A percentile compares a stretch with the other conserved stretches of the same genome.
These are phyloP conservation scores for Eimeria necatrix DNA, from an alignment of 169 alveolate genomes.

Conservation along the genomic window DNA sequence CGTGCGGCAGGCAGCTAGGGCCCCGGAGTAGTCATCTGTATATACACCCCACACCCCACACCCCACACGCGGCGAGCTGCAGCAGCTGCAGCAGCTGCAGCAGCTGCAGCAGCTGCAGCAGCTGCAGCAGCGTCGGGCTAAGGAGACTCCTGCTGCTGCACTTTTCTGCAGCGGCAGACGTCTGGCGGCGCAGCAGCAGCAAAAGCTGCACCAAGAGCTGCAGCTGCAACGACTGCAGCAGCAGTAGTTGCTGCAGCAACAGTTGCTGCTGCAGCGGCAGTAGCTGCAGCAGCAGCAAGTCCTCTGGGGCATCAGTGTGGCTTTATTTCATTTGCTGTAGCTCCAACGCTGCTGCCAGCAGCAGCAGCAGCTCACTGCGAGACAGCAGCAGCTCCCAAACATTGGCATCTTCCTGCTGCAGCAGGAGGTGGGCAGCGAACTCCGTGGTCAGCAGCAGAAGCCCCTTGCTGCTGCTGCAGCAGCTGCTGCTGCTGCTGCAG, in stretches of 20 bases:
- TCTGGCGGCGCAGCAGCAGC: not conserved
- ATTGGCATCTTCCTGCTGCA: conserved; percentile 3
- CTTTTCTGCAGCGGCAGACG: not conserved
- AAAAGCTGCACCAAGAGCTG: not conserved
- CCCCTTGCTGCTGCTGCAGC: conserved; percentile 9
- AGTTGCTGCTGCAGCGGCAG: conserved; percentile 62
- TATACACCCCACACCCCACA: not conserved
- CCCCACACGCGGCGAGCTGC: not conserved
- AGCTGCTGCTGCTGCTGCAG: conserved; percentile 19
- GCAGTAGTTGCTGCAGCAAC: not conserved
- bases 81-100: not conserved
- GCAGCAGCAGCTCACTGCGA: not conserved
- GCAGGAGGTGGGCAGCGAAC: conserved; percentile 27
- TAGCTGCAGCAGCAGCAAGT: conserved; percentile 48
- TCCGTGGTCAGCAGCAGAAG: conserved; percentile 11
- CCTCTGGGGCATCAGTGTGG: conserved; percentile 4
- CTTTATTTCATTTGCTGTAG: too few relatives aligned
- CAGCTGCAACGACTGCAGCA: not conserved
- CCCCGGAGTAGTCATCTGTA: not conserved
- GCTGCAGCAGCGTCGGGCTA: not conserved
- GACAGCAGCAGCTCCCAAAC: conserved; percentile 38
- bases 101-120: not conserved
- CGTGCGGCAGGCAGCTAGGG: not conserved
- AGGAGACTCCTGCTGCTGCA: not conserved
- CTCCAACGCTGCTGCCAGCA: too few relatives aligned